Evolutionary conservation across 2,329 filamentous ascomycete genomes (phyloP), one percentile per base, ranked within the genome.

Genomic region (Aulographum hederae): DNA sequence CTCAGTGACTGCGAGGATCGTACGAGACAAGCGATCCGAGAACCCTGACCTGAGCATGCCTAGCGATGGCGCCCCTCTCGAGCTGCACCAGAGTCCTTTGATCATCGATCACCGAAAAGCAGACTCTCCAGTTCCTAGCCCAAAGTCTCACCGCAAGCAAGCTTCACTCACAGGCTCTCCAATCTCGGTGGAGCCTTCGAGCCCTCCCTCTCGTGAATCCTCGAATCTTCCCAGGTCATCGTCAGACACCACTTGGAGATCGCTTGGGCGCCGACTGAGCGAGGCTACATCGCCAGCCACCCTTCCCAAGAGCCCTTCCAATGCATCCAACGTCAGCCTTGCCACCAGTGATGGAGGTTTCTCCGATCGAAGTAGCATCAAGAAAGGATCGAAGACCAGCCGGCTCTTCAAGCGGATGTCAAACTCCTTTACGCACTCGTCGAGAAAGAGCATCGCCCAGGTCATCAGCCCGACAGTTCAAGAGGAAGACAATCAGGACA

Each of bases 1-100:
- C n/a, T 85, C 84, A 28, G 84, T 93, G 8, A 89, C 78, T 13
- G 80, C 85, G 30, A 72, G 76, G 32, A 92, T 92, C 39, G 60
- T 92, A 23, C 72, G 81, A 30, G 77, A 78, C 40, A 59, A 65
- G 8, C 45, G 41, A 21, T 41, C 40, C 15, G 44, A 41, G 8
- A 45, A 45, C 34, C 47, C 46, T 13, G 41, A 43, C n/a, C 34
- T 52, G 21, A 42, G 42, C 2, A 50, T 50, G 49, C 51, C 47
- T 13, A 50, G 34, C 63, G 78, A 42, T 69, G 72, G 41, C 55
- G 65, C 31, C 10, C 46, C 50, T n/a, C 38, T 62, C 25, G 60
- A 63, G 40, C 48, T 67, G 36, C 54, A 69, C 52, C 46, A 65
- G 57, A 61, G 65, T 49, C 45, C 69, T 50, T 43, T 80, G 60